phyloP scores from a whole-genome alignment of 306 rosid genomes.

The cucumber (Cucumis sativus) region Cucumber_9930_V3 NC_026657.2:39934501-39935000 shows the following conservation, averaged over 20 bases:
- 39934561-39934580: conserved; percentile 53
- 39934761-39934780: conserved; percentile 45
- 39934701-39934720: conserved; percentile 23
- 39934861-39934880: not conserved
- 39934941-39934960: not conserved
- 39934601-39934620: conserved; percentile 29
- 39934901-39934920: not conserved
- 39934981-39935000: not conserved
- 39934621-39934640: not conserved
- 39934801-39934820: conserved; percentile 51
- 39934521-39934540: not conserved
- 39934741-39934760: conserved; percentile 49
- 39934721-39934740: conserved; percentile 25
- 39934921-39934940: not conserved
- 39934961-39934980: not conserved
- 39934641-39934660: not conserved
- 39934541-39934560: conserved; percentile 32
- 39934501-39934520: not conserved
- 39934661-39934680: not conserved
- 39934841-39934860: not conserved
- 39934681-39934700: not conserved
- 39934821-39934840: conserved; percentile 58
- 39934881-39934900: not conserved
- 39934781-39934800: conserved; percentile 12
- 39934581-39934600: conserved; percentile 11